Conservation (phyloP, 768 basidiomycete species). For the Serpula lacrymans region DNA sequence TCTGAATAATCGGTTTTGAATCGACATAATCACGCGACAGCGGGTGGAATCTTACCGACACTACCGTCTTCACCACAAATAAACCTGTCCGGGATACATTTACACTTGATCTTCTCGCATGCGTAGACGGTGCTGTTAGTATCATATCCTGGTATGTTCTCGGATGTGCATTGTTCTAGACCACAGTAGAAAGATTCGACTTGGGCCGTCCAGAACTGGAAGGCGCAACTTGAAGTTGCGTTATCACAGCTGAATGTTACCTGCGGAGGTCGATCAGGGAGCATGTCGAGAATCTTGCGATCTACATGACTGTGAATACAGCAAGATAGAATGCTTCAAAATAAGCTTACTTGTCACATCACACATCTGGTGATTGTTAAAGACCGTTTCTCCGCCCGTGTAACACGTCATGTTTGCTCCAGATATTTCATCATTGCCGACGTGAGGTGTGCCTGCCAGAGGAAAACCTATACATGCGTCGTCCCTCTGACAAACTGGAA, state of each 20-base stretch:
- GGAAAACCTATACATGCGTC: constrained; percentile 79
- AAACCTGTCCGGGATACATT: constrained; percentile 91
- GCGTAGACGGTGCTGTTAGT: constrained; percentile 72
- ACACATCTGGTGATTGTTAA: constrained; percentile 96
- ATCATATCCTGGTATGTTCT: constrained; percentile 48
- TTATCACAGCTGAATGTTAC: constrained; percentile 93
- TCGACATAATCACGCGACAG: no score
- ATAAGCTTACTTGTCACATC: constrained; percentile 84
- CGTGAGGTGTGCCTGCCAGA: constrained; percentile 42
- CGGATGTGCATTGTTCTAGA: constrained; percentile 64
- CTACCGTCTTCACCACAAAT: constrained; percentile 95
- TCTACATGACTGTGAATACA: constrained; percentile 43
- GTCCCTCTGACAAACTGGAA: constrained; percentile 81
- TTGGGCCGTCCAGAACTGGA: constrained; percentile 98
- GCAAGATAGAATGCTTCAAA: neutral
- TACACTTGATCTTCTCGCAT: constrained; percentile 84
- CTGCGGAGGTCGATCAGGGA: constrained; percentile 87
- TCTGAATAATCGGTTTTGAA: no score
- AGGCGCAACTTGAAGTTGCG: constrained; percentile 63
- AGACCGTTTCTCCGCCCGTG: constrained; percentile 89
- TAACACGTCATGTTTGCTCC: constrained; percentile 86
- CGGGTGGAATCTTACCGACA: constrained; percentile 58
- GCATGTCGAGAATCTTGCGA: constrained; percentile 90
- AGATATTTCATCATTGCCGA: constrained; percentile 37
- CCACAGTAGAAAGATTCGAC: constrained; percentile 96